Conservation (phyloP, 208 protist species). For the Endotrypanum monterogeii region DNA sequence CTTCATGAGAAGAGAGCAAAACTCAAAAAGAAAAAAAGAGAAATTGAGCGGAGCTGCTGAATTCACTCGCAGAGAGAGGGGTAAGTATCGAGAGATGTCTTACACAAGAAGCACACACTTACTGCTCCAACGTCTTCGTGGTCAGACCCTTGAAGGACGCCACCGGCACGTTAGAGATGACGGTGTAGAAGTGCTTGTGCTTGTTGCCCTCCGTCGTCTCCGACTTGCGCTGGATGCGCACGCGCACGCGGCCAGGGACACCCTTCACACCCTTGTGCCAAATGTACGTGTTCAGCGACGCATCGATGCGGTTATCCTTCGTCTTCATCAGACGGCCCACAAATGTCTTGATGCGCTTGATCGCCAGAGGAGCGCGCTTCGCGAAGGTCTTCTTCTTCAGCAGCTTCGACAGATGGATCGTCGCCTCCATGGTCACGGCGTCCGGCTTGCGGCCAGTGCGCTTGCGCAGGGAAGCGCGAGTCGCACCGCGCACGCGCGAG, state of each 20-base stretch:
- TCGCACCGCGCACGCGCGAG: conserved; percentile 83
- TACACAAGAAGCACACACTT: conserved; percentile 9
- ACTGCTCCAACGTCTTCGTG: conserved; percentile 79
- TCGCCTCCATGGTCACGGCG: conserved; percentile 95
- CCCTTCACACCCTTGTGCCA: conserved; percentile 97
- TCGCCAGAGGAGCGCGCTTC: conserved; percentile 95
- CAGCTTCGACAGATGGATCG: conserved; percentile 97
- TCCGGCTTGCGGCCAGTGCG: conserved; percentile 85
- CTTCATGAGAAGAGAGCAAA: no score
- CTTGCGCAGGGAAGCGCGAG: conserved; percentile 83
- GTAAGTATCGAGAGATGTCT: no score
- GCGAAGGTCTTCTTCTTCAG: conserved; percentile 97
- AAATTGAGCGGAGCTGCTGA: neutral
- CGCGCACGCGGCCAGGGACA: conserved; percentile 94
- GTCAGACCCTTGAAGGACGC: conserved; percentile 86
- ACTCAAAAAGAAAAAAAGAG: neutral
- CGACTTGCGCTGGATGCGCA: conserved; percentile 91
- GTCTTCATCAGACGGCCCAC: conserved; percentile 96
- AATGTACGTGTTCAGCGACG: conserved; percentile 96
- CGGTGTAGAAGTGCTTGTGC: conserved; percentile 91
- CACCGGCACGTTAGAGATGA: conserved; percentile 89
- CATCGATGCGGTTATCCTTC: conserved; percentile 97
- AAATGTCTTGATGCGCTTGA: conserved; percentile 96
- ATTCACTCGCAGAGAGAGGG: neutral
- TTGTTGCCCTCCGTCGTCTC: conserved; percentile 82